A percentile compares a stretch with the other conserved stretches of the same genome.
These are phyloP conservation scores for Sclerotinia glacialis DNA, from an alignment of 2,329 filamentous ascomycete genomes.

Conservation along the genomic window DNA sequence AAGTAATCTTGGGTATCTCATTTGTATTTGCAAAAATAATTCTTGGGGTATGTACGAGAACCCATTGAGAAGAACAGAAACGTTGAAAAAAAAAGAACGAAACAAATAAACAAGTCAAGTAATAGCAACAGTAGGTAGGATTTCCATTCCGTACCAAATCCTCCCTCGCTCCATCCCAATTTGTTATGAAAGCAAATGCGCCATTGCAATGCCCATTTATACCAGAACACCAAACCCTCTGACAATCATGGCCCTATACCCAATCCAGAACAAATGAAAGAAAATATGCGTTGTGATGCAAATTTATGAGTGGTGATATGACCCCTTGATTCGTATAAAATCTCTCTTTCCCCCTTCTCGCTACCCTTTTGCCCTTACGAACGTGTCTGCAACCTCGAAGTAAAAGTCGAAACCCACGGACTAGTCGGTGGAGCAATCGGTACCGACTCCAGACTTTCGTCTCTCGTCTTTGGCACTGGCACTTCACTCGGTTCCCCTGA, in stretches of 20 bases:
- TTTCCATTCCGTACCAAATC: too few species aligned
- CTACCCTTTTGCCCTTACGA: neutral
- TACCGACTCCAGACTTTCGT: neutral
- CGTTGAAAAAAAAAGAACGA: too few species aligned
- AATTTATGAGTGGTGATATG: constrained; percentile 12
- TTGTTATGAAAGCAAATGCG: too few species aligned
- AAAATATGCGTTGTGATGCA: neutral
- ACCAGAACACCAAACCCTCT: neutral
- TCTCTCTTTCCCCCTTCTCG: too few species aligned
- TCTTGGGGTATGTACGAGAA: too few species aligned
- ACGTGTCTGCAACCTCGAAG: constrained; percentile 6
- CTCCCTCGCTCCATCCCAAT: neutral
- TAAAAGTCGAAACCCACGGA: constrained; percentile 9
- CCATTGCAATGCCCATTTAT: neutral
- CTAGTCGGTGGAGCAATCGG: constrained; percentile 5
- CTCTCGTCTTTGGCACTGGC: neutral
- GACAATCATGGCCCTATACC: neutral
- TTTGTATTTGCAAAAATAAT: too few species aligned
- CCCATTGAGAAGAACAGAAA: too few species aligned
- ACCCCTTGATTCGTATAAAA: neutral
- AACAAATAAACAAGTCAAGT: too few species aligned
- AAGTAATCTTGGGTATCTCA: too few species aligned
- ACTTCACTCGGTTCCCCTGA: neutral
- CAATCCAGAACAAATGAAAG: neutral
- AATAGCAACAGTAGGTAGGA: too few species aligned